These are phyloP conservation scores for Acer negundo DNA, from an alignment of 345 rosid genomes.

Conservation along the genomic window DNA sequence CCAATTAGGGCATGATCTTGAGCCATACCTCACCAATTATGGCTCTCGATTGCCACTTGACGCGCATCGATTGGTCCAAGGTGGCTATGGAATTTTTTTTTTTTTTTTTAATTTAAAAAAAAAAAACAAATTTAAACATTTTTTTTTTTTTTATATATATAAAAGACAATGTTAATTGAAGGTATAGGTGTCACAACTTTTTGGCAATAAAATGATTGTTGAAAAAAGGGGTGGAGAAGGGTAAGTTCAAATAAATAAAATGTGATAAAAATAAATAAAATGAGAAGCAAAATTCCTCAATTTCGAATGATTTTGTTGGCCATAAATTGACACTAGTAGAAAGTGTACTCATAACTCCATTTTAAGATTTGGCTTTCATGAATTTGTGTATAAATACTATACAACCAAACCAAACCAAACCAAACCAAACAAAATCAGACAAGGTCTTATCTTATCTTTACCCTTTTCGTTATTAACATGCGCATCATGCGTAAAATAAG, in stretches of 20 bases:
- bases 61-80: slow-evolving; percentile 13
- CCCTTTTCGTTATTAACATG: slow-evolving; percentile 30
- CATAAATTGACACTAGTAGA: slow-evolving; percentile 47
- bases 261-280: slow-evolving; percentile 26
- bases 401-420: too few relatives aligned
- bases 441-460: background rate
- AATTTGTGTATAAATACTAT: too few relatives aligned
- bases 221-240: slow-evolving; percentile 18
- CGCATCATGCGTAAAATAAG: slow-evolving; percentile 40
- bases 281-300: slow-evolving; percentile 57
- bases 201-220: slow-evolving; percentile 44
- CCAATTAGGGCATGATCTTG: background rate
- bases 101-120: too few relatives aligned
- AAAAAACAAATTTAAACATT: too few relatives aligned
- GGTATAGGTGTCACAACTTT: slow-evolving; percentile 53
- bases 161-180: slow-evolving; percentile 18
- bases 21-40: slow-evolving; percentile 27
- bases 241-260: slow-evolving; percentile 37
- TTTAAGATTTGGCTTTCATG: background rate
- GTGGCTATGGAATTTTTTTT: background rate
- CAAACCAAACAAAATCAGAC: background rate
- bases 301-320: slow-evolving; percentile 81
- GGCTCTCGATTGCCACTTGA: background rate
- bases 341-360: slow-evolving; percentile 45
- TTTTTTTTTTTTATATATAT: too few relatives aligned